Evolutionary conservation across 352 stramenopile species (phyloP), one percentile per base, ranked within the genome.

Genomic region (Phytophthora niederhauseri): DNA sequence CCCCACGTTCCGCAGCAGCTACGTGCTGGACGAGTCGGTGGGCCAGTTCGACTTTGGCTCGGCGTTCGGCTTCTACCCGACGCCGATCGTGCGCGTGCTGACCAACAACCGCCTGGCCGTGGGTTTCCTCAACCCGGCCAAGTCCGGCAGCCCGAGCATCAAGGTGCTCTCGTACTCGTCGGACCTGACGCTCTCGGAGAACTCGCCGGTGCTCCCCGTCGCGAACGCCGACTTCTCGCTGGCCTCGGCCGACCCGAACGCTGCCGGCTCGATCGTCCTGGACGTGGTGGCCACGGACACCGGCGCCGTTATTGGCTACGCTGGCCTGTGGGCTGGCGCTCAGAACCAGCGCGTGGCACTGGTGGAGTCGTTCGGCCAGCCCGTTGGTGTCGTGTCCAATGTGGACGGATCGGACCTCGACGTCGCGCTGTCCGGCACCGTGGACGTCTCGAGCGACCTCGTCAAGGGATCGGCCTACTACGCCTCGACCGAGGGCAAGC

Each of bases 61-160:
- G 14, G 59, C 75, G 8, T 82, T 58, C 45, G 81, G 84, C 30
- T 94, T 92, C 64, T 91, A 81, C 73, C 86, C 86, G 26, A 90
- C 86, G 49, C 86, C 86, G 11, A 76, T 72, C n/a, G 54, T 94
- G 36, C 80, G 80, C 48, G 61, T 75, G 53, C 64, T 94, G 28
- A 61, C 64, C 61, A 70, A 87, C 76, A 76, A 82, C 76, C 80
- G 76, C 59, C 55, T 94, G 45, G 81, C 81, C 1, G 64, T 94
- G 20, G 72, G 80, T 11, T 94, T 94, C 80, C 48, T 94, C 19
- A 94, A 94, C 81, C 83, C 86, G 17, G 81, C 81, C 45, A 90
- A 89, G 76, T 67, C 64, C 15, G 86, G 81, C 69, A 90, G 89
- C 63, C 86, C 86, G 14, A 93, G 82, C 64, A 74, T 92, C 70